Base-by-base conservation (phyloP, 2,329 filamentous ascomycete genomes). In the Calonectria hongkongensis region DNA sequence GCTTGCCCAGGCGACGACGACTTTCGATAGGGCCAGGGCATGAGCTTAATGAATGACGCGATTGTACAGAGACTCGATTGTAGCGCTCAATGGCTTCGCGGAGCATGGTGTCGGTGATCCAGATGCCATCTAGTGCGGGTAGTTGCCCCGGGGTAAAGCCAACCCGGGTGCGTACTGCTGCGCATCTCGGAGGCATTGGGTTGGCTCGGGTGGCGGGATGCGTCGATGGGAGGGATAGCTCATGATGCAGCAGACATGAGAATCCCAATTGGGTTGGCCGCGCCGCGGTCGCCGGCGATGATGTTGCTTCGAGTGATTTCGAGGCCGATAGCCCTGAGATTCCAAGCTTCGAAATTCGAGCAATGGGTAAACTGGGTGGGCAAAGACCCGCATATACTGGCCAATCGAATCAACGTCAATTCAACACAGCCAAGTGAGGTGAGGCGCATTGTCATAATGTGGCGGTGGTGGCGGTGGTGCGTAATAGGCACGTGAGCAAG, bases 11-110 rank as follows among this genome's bases (percentile, higher is more conserved):
- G 8, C 89, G 86, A 36, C 88, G 88, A 36, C 88, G 86, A 78
- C 85, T 87, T 81, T 92, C 90, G 74, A 92, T 83, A 0, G 89
- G 89, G 0, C 89, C 90, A 0, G 88, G 87, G 8, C 87, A 84
- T 30, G 86, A 88, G 77, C 84, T 85, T 15, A 86, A 73, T 36
- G 72, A 76, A 60, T 85, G 81, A 28, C 74, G 73, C 5, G 78
- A 65, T 13, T 70, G 67, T 7, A 70, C 18, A n/a, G 70, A 71
- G 9, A 74, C 58, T 25, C 78, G 79, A n/a, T 78, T 74, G 25
- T 80, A 83, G 54, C 77, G 80, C 39, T 84, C 81, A 78, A 82
- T 76, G 66, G 83, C 81, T 67, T 79, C 80, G 15, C 74, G 64
- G n/a, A 84, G 80, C 76, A 83, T 79, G 16, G 74, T 72, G 68